These are phyloP conservation scores for Penicillium occitanis DNA, from an alignment of 2,329 filamentous ascomycete species.

Conservation along the genomic window DNA sequence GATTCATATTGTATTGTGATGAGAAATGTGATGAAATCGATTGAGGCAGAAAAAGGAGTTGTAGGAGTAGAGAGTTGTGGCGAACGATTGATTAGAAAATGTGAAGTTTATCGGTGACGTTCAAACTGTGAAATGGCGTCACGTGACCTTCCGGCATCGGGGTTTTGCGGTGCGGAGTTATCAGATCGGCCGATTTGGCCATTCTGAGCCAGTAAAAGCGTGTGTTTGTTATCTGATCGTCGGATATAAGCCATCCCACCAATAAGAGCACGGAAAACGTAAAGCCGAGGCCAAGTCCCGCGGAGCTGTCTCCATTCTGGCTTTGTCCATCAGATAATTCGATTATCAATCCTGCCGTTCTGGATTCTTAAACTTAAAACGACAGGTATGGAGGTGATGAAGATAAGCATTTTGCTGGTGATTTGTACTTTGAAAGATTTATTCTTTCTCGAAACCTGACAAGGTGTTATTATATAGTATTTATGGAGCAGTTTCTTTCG, in stretches of 20 bases:
- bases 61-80: background rate
- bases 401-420: background rate
- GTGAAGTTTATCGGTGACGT: constrained; percentile 13
- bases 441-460: background rate
- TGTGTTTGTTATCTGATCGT: constrained; percentile 14
- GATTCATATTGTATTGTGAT: constrained; percentile 18
- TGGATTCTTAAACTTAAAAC: background rate
- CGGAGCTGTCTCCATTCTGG: background rate
- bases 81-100: background rate
- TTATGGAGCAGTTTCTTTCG: too few species aligned
- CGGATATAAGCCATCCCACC: background rate
- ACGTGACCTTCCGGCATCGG: constrained; percentile 19
- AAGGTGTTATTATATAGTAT: too few species aligned
- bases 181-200: constrained; percentile 1
- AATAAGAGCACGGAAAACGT: background rate
- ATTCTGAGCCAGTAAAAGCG: background rate
- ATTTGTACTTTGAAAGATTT: background rate
- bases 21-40: background rate
- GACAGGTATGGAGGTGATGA: background rate
- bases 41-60: background rate
- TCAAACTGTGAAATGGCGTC: constrained; percentile 2
- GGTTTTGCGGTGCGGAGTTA: constrained; percentile 8
- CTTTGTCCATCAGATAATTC: background rate
- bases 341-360: background rate
- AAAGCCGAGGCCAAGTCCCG: background rate